Evolutionary conservation across 139 green algal species (phyloP).

Genomic region (Chlamydomonas urium): DNA sequence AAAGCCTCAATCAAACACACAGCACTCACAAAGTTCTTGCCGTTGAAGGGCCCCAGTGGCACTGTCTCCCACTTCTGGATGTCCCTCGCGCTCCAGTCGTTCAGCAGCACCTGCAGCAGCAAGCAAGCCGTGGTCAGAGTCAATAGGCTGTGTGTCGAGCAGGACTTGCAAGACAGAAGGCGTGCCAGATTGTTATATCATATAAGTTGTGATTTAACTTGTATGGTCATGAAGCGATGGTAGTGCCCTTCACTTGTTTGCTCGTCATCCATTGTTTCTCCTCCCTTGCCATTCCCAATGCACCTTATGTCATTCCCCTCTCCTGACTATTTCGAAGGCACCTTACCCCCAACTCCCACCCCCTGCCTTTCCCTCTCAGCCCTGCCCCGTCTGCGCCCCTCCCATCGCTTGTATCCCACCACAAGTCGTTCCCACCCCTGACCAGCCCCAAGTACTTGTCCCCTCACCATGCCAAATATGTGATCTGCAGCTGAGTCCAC

Average conservation of each 20-base stretch:
- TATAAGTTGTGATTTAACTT: not conserved
- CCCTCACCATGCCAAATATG: slow-evolving; percentile 80
- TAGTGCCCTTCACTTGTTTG: not conserved
- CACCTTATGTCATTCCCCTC: not conserved
- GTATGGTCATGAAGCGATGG: not conserved
- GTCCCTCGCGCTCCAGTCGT: slow-evolving; percentile 95
- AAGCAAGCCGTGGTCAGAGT: too few species aligned
- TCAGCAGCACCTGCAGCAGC: slow-evolving; percentile 66
- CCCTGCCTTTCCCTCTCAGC: too few species aligned
- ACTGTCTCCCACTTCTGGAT: slow-evolving; percentile 93
- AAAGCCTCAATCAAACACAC: not conserved
- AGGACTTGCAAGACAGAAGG: not conserved
- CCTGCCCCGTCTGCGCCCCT: not conserved
- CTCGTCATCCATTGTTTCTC: not conserved
- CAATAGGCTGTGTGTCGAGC: too few species aligned
- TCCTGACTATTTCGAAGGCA: not conserved
- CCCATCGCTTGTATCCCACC: not conserved
- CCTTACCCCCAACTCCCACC: not conserved
- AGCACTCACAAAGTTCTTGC: slow-evolving; percentile 81
- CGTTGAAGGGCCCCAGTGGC: slow-evolving; percentile 89
- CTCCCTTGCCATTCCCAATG: not conserved
- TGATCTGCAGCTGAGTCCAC: slow-evolving; percentile 55
- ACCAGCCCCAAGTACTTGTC: not conserved
- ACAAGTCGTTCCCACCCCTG: not conserved
- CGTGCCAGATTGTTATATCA: not conserved